Conservation (phyloP, 441 rosid genomes). For the Euphorbia celastroides region DNA sequence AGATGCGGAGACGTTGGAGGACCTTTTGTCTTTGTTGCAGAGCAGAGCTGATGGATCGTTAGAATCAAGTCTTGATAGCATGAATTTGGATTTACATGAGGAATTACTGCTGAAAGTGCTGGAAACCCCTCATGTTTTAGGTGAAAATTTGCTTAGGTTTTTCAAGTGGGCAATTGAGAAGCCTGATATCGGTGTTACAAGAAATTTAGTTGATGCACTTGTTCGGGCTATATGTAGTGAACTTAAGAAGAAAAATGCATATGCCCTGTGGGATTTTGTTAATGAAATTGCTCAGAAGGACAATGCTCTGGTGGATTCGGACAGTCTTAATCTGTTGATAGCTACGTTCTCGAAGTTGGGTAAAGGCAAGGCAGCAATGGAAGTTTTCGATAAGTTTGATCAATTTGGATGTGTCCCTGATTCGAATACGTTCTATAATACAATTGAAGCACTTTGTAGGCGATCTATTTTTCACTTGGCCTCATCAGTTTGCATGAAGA, state of each 20-base stretch:
- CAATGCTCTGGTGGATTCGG: conserved; percentile 32
- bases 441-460: conserved; percentile 63
- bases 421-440: conserved; percentile 53
- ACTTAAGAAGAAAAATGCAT: conserved; percentile 41
- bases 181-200: conserved; percentile 28
- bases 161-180: conserved; percentile 53
- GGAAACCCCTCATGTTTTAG: conserved; percentile 42
- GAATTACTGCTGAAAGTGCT: conserved; percentile 52
- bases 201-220: conserved; percentile 40
- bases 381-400: conserved; percentile 55
- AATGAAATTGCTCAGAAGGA: conserved; percentile 44
- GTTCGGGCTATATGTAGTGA: conserved; percentile 38
- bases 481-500: conserved; percentile 55
- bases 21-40: conserved; percentile 56
- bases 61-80: conserved; percentile 45
- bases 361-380: conserved; percentile 61
- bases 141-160: conserved; percentile 59
- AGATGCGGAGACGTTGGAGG: conserved; percentile 47
- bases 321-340: conserved; percentile 51
- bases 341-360: conserved; percentile 59
- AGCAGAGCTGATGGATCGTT: conserved; percentile 54
- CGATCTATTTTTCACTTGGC: conserved; percentile 51
- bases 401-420: conserved; percentile 53
- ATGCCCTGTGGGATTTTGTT: conserved; percentile 67
- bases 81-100: conserved; percentile 38